A percentile compares a stretch with the other conserved stretches of the same genome.
phyloP scores from a whole-genome alignment of 2,329 filamentous ascomycete species.

The Paecilomyces fulvus region DNA sequence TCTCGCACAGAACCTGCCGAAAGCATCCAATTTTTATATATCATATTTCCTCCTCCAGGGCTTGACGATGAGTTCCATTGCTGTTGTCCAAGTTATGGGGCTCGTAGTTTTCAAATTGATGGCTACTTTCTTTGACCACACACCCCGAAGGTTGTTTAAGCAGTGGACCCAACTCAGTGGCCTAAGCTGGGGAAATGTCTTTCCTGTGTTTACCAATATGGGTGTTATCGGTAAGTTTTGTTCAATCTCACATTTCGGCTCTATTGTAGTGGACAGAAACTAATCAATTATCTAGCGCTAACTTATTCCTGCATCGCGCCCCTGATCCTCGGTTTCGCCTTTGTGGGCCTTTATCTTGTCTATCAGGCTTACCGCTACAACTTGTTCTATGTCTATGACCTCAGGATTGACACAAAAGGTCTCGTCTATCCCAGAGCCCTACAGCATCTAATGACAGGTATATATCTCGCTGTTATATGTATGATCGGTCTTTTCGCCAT shows the following conservation, averaged over 20 bases:
- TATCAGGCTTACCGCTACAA: conserved; percentile 89
- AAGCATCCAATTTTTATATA: conserved; percentile 88
- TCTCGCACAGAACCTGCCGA: conserved; percentile 68
- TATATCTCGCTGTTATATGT: conserved; percentile 77
- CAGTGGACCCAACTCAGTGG: conserved; percentile 65
- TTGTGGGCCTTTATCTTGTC: conserved; percentile 67
- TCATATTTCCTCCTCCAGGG: conserved; percentile 93
- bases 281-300: conserved; percentile 48
- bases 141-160: conserved; percentile 66
- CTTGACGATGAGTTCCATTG: conserved; percentile 62
- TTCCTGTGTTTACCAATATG: conserved; percentile 72
- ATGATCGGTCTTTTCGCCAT: conserved; percentile 78
- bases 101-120: conserved; percentile 64
- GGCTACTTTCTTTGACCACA: conserved; percentile 59
- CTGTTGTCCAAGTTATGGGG: conserved; percentile 64
- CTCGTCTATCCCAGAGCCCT: conserved; percentile 79
- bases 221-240: conserved; percentile 60
- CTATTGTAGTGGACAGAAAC: neutral
- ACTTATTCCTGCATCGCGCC: conserved; percentile 84
- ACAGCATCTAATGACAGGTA: conserved; percentile 71
- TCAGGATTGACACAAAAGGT: conserved; percentile 76
- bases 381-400: conserved; percentile 75
- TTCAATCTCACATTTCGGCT: neutral
- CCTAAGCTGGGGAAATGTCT: conserved; percentile 77
- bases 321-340: conserved; percentile 72